Evolutionary conservation across 2,329 filamentous ascomycete genomes (phyloP), one percentile per base, ranked within the genome.

Genomic region (Metarhizium guizhouense): DNA sequence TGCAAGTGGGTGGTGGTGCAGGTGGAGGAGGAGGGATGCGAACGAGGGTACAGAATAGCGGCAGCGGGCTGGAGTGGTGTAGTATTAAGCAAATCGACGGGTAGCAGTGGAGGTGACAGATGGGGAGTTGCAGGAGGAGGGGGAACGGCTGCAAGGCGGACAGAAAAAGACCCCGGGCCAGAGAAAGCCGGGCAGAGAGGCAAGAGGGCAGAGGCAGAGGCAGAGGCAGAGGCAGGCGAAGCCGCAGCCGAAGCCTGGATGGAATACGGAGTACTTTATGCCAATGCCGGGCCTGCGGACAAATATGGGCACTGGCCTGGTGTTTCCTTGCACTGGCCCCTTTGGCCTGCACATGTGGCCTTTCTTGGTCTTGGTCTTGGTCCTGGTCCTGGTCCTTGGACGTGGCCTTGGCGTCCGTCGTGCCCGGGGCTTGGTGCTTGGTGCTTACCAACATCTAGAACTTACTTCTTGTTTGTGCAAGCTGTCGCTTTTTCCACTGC

Each of bases 11-110:
- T 62, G 58, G 57, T 60, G 60, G 58, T 60, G 58, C 54, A 56
- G 51, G 51, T 55, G 60, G 56, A 54, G 59, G 58, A 56, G 60
- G 56, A 56, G 56, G 51, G 59, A 57, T 54, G 59, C 56, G 50
- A 57, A 52, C 47, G 38, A 59, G 57, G 58, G 58, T 53, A 45
- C 45, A 60, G 56, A 57, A 57, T 52, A 48, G 55, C 54, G 58
- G 60, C 49, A 57, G 48, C 53, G 45, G 52, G 57, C 47, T 51
- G 52, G 53, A 53, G 45, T 49, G 55, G 57, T 54, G 49, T 52
- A 2, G 54, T 51, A 54, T 42, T 51, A 54, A 54, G 52, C 52
- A 52, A 52, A 43, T 43, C 40, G 34, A 56, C 54, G 51, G 52
- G 38, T 45, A 54, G 50, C 47, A 40, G 54, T 52, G 54, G 54